phyloP scores from a whole-genome alignment of 371 early-diverging fungal species.

The Mortierella sp. region DNA sequence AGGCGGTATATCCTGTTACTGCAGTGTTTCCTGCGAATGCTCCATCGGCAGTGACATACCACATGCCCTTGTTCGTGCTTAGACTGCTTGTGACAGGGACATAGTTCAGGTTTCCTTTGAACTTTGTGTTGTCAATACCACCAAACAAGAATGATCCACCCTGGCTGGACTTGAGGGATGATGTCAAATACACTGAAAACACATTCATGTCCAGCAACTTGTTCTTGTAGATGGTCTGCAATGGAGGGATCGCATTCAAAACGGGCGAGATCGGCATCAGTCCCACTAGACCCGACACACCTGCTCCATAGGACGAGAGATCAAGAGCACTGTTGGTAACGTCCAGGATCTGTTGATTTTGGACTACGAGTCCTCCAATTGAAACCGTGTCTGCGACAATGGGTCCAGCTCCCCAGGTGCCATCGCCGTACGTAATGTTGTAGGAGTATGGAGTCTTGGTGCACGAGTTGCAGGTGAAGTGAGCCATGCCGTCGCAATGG shows the following conservation, averaged over 20 bases:
- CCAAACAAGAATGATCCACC: slow-evolving; percentile 53
- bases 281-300: slow-evolving; percentile 45
- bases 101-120: slow-evolving; percentile 25
- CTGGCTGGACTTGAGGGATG: slow-evolving; percentile 14
- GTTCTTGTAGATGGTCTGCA: slow-evolving; percentile 32
- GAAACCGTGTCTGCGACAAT: slow-evolving; percentile 45
- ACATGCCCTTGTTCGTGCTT: slow-evolving; percentile 29
- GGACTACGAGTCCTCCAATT: slow-evolving; percentile 38
- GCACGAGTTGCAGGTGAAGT: slow-evolving; percentile 41
- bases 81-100: slow-evolving; percentile 28
- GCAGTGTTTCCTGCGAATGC: slow-evolving; percentile 14
- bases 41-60: slow-evolving; percentile 41
- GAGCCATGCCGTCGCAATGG: slow-evolving; percentile 38
- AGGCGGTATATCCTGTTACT: slow-evolving; percentile 28
- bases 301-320: slow-evolving; percentile 32
- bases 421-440: slow-evolving; percentile 52
- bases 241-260: slow-evolving; percentile 26
- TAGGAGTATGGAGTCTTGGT: slow-evolving; percentile 42
- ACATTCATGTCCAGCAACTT: slow-evolving; percentile 51
- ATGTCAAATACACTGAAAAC: slow-evolving; percentile 42
- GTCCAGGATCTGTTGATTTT: slow-evolving; percentile 50
- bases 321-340: slow-evolving; percentile 41
- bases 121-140: slow-evolving; percentile 45
- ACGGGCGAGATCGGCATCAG: slow-evolving; percentile 48
- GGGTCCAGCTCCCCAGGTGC: slow-evolving; percentile 49